phyloP scores from a whole-genome alignment of 495 filamentous ascomycete genomes.

The Talaromyces stipitatus region DNA sequence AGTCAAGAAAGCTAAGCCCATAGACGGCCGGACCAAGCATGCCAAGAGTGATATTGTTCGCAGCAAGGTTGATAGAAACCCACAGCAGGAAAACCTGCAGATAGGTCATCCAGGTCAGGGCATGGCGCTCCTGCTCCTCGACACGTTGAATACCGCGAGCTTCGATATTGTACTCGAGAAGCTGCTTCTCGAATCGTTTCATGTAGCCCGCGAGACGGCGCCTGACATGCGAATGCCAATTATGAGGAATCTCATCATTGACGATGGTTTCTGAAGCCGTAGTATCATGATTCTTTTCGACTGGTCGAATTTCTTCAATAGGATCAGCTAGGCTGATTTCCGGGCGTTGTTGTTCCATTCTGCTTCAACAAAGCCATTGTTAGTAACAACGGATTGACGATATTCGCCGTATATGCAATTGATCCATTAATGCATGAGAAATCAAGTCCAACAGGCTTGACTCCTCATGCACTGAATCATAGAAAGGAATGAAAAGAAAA shows the following conservation, averaged over 20 bases:
- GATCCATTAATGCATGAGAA: neutral
- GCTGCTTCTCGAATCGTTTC: constrained; percentile 30
- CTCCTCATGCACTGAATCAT: neutral
- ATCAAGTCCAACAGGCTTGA: neutral
- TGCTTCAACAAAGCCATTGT: constrained; percentile 13
- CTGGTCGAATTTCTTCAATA: neutral
- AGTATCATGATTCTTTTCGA: constrained; percentile 3
- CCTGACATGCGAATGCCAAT: constrained; percentile 14
- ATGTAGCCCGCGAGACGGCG: constrained; percentile 25
- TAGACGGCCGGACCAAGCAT: constrained; percentile 67
- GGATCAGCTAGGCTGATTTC: constrained; percentile 2
- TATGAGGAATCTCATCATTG: constrained; percentile 6
- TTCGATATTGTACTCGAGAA: constrained; percentile 54
- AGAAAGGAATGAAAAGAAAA: constrained; percentile 1
- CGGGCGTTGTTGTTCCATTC: constrained; percentile 19
- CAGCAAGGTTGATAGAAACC: constrained; percentile 69
- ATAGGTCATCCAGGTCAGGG: constrained; percentile 49
- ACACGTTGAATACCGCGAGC: constrained; percentile 71
- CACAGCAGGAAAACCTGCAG: constrained; percentile 61
- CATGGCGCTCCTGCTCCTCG: constrained; percentile 49
- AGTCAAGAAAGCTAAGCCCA: constrained; percentile 58
- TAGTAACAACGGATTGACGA: neutral
- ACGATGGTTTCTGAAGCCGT: neutral
- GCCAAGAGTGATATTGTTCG: constrained; percentile 69
- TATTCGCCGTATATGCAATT: neutral